These are phyloP conservation scores for Lepidium didymum DNA, from an alignment of 345 rosid species.

Conservation along the genomic window DNA sequence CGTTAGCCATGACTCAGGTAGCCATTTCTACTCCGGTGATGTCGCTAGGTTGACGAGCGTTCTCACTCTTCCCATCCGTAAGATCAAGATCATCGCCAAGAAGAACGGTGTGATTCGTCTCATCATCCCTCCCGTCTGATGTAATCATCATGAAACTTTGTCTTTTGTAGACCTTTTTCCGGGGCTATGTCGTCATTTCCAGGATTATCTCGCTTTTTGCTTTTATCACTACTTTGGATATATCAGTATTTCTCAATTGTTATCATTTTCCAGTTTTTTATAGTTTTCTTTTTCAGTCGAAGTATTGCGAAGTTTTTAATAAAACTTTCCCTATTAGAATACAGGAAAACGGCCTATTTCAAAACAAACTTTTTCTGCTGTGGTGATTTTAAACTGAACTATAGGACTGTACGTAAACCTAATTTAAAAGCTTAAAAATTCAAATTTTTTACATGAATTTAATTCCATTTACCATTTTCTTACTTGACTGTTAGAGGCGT, in stretches of 20 bases:
- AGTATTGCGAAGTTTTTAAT: background rate
- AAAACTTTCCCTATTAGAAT: background rate
- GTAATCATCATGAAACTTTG: background rate
- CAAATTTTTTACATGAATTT: no score
- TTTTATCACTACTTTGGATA: background rate
- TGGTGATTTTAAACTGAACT: no score
- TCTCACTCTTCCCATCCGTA: background rate
- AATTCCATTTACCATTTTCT: no score
- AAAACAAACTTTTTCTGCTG: no score
- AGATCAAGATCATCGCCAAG: constrained; percentile 6
- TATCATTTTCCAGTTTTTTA: background rate
- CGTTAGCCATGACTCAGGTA: background rate
- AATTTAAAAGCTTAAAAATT: no score
- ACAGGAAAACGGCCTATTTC: no score
- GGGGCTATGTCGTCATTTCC: background rate
- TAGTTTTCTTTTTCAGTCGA: no score
- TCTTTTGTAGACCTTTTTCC: background rate
- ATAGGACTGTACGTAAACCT: no score
- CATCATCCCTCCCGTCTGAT: constrained; percentile 15
- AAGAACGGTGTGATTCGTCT: constrained; percentile 6
- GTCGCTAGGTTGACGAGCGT: background rate
- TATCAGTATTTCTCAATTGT: no score
- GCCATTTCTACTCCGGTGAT: background rate
- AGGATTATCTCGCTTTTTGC: background rate
- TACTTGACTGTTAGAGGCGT: no score